These are phyloP conservation scores for Parasarocladium wereldwijsianum DNA, from an alignment of 2,329 filamentous ascomycete species.

Conservation along the genomic window DNA sequence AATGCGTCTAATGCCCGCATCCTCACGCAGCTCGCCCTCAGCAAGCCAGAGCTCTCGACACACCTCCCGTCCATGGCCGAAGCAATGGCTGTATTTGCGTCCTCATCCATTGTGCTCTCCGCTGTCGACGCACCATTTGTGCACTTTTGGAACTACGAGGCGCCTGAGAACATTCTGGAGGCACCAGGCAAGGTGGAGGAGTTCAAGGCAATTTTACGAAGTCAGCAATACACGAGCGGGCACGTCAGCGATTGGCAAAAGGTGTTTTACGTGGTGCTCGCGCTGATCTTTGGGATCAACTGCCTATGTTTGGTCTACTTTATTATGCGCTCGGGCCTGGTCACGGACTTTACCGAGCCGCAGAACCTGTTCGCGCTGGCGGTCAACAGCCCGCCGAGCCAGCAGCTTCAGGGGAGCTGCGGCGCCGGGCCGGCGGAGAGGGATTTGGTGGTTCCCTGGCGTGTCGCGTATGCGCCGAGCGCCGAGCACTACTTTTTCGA, in stretches of 20 bases:
- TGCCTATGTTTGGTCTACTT: conserved; percentile 49
- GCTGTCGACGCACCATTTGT: conserved; percentile 45
- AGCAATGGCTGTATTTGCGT: conserved; percentile 54
- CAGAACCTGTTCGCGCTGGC: conserved; percentile 61
- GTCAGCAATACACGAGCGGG: conserved; percentile 57
- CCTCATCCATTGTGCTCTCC: conserved; percentile 49
- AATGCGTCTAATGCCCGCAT: conserved; percentile 46
- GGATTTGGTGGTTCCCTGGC: conserved; percentile 25
- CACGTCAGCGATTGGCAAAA: conserved; percentile 44
- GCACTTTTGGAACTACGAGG: conserved; percentile 34
- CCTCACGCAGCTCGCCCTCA: conserved; percentile 35
- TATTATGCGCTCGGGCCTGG: conserved; percentile 37
- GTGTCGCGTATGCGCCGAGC: conserved; percentile 21
- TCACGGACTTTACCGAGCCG: conserved; percentile 69
- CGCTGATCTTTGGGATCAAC: conserved; percentile 53
- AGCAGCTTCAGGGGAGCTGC: conserved; percentile 21
- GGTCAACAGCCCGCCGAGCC: conserved; percentile 38
- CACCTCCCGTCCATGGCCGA: conserved; percentile 56
- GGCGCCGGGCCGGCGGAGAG: conserved; percentile 19
- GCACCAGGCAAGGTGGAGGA: conserved; percentile 30
- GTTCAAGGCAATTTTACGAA: conserved; percentile 50
- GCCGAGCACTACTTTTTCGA: conserved; percentile 29
- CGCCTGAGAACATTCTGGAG: conserved; percentile 18
- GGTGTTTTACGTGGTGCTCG: conserved; percentile 52
- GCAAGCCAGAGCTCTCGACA: conserved; percentile 24